Evolutionary conservation across 257 asterid genomes (phyloP).

Genomic region (Ophiorrhiza pumila): DNA sequence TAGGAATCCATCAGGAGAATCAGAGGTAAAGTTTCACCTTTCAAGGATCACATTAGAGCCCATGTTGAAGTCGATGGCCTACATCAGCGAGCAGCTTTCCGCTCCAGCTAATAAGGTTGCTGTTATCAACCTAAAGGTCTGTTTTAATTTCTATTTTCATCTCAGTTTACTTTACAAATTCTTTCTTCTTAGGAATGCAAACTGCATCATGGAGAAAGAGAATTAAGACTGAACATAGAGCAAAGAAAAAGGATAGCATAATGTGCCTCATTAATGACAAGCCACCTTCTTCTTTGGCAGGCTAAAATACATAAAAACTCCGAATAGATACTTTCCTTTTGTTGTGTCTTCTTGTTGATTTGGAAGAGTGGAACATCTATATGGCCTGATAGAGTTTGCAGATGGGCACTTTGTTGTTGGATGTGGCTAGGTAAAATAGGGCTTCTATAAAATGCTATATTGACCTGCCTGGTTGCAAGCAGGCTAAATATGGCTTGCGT

Average conservation of each 20-base stretch:
- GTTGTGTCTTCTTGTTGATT: not conserved
- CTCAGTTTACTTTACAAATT: not conserved
- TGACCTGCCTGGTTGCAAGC: not conserved
- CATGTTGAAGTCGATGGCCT: conserved; percentile 86
- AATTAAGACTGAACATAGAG: conserved; percentile 4
- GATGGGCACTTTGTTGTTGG: not conserved
- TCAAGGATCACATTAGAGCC: conserved; percentile 77
- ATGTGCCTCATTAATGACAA: not conserved
- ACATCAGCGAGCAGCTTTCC: conserved; percentile 82
- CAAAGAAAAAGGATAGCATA: not conserved
- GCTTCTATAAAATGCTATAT: not conserved
- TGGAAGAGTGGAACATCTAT: not conserved
- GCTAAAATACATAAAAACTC: no score
- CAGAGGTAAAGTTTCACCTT: conserved; percentile 76
- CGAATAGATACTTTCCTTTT: not conserved
- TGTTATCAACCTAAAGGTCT: conserved; percentile 80
- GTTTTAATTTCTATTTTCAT: conserved; percentile 11
- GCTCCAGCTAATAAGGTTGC: conserved; percentile 79
- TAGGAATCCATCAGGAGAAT: conserved; percentile 56
- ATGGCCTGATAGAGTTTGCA: not conserved
- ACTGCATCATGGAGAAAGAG: not conserved
- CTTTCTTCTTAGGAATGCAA: conserved; percentile 6
- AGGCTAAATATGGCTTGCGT: not conserved
- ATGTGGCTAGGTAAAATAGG: not conserved
- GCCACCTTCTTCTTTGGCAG: not conserved